A percentile compares a stretch with the other conserved stretches of the same genome.
Conservation (phyloP, 129 eudicot species). For the Pseudognaphalium luteoalbum region DNA sequence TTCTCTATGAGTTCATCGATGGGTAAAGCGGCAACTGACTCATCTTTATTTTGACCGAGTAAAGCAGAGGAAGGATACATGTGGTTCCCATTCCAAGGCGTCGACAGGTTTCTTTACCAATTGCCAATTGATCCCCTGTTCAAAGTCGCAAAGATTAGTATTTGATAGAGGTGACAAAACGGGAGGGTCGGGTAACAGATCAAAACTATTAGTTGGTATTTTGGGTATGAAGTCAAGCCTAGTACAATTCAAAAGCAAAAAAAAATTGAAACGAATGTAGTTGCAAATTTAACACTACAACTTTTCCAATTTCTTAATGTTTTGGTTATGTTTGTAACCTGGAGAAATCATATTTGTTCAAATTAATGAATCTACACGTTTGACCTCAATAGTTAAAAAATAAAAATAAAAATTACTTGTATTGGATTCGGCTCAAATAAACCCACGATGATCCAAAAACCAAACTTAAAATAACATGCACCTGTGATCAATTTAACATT, state of each 20-base stretch:
- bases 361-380: neutral
- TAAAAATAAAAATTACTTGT: no score
- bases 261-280: neutral
- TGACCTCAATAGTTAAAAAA: constrained; percentile 1
- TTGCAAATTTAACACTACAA: neutral
- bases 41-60: constrained; percentile 95
- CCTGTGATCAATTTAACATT: constrained; percentile 99
- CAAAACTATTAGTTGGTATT: neutral
- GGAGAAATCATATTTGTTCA: neutral
- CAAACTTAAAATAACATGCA: constrained; percentile 18
- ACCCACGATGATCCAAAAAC: neutral
- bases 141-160: constrained; percentile 25
- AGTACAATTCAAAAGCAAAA: neutral
- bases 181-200: neutral
- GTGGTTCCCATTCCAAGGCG: constrained; percentile 99
- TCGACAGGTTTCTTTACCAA: constrained; percentile 97
- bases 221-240: neutral
- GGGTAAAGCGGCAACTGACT: constrained; percentile 91
- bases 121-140: constrained; percentile 97
- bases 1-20: constrained; percentile 93
- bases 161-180: neutral
- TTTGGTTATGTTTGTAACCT: neutral
- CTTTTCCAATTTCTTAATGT: neutral
- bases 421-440: neutral
- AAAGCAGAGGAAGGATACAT: constrained; percentile 99